These are phyloP conservation scores for Danielozyma ontarioensis DNA, from an alignment of 805 yeast species.

Conservation along the genomic window DNA sequence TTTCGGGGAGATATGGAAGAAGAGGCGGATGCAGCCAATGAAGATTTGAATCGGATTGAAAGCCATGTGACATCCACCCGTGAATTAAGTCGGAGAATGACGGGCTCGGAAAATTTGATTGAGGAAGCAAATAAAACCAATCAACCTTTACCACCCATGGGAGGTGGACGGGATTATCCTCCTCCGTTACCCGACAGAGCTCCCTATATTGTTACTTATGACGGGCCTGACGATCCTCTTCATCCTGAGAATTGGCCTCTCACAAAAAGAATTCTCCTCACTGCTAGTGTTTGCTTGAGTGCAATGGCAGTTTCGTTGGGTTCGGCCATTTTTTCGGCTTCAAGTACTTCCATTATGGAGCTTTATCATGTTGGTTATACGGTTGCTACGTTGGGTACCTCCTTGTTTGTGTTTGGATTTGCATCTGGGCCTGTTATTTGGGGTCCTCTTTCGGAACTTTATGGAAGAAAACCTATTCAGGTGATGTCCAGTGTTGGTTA, in stretches of 20 bases:
- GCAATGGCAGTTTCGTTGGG: slow-evolving; percentile 61
- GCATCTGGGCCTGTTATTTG: slow-evolving; percentile 89
- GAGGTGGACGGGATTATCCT: slow-evolving; percentile 60
- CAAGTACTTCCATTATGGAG: slow-evolving; percentile 42
- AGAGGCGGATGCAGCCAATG: too few relatives aligned
- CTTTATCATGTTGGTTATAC: slow-evolving; percentile 58
- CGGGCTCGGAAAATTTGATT: slow-evolving; percentile 15
- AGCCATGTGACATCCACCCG: background rate
- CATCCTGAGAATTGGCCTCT: slow-evolving; percentile 33
- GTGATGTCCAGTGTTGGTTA: slow-evolving; percentile 53
- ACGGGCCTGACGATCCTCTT: slow-evolving; percentile 13
- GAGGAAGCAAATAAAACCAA: slow-evolving; percentile 17
- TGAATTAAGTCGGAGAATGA: slow-evolving; percentile 12
- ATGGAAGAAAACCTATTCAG: slow-evolving; percentile 63
- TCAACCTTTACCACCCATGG: slow-evolving; percentile 46
- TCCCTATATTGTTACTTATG: slow-evolving; percentile 14
- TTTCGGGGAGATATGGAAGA: too few relatives aligned
- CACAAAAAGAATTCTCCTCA: slow-evolving; percentile 18
- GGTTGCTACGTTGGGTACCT: slow-evolving; percentile 70
- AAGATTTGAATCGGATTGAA: background rate
- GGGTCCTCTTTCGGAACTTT: slow-evolving; percentile 84
- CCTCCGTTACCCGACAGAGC: slow-evolving; percentile 51
- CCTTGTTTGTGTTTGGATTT: slow-evolving; percentile 86
- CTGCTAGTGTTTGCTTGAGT: slow-evolving; percentile 2
- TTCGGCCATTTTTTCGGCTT: slow-evolving; percentile 76